phyloP scores from a whole-genome alignment of 257 asterid genomes.

The Forsythia viridissima region DNA sequence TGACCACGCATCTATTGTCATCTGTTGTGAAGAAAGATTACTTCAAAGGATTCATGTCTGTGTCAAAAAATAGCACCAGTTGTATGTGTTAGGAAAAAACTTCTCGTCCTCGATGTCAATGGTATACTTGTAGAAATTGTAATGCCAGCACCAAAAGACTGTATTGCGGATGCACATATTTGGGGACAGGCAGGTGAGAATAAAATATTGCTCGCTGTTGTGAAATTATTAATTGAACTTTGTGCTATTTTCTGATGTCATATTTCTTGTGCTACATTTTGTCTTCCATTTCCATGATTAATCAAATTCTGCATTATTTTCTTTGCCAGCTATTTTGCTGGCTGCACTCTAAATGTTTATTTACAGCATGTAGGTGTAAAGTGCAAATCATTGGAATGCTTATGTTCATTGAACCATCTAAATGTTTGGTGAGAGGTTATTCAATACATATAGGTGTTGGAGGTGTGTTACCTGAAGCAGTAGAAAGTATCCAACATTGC shows the following conservation, averaged over 20 bases:
- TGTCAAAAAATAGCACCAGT: constrained; percentile 20
- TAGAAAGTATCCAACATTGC: background rate
- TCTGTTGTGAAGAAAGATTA: constrained; percentile 24
- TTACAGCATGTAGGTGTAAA: constrained; percentile 5
- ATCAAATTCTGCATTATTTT: background rate
- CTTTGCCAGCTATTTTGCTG: background rate
- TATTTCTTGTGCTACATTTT: background rate
- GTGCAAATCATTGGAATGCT: background rate
- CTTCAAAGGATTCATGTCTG: constrained; percentile 20
- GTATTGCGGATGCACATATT: constrained; percentile 46
- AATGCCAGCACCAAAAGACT: constrained; percentile 62
- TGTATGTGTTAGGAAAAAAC: constrained; percentile 50
- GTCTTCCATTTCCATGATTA: background rate
- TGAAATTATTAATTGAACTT: background rate
- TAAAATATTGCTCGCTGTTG: constrained; percentile 5
- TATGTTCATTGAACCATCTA: background rate
- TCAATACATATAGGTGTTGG: constrained; percentile 5
- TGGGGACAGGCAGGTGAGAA: constrained; percentile 76
- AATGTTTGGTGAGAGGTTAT: constrained; percentile 14
- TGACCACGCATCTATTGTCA: constrained; percentile 14
- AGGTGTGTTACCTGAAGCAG: background rate
- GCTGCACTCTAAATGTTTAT: too few relatives aligned
- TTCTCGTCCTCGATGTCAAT: constrained; percentile 86
- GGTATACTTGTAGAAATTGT: constrained; percentile 84
- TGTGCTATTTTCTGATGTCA: background rate